These are phyloP conservation scores for Leishmania martiniquensis DNA, from an alignment of 208 protist genomes.

Conservation along the genomic window DNA sequence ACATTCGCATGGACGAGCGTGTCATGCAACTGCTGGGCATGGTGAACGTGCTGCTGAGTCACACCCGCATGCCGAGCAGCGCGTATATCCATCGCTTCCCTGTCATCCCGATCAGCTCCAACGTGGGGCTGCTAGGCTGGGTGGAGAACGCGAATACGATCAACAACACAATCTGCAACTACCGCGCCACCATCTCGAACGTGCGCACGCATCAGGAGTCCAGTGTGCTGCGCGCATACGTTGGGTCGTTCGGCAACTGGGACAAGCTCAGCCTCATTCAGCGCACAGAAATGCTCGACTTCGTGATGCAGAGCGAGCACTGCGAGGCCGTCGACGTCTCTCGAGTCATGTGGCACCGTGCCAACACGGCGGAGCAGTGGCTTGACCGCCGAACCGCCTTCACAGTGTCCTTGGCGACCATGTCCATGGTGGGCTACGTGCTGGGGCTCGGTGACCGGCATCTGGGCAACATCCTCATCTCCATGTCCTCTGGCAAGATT, in stretches of 20 bases:
- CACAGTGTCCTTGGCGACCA: constrained; percentile 98
- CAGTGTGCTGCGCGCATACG: constrained; percentile 70
- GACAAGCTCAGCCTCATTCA: constrained; percentile 93
- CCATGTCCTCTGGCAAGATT: constrained; percentile 98
- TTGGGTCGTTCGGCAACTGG: constrained; percentile 92
- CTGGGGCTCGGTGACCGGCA: constrained; percentile 99
- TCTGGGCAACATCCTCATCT: constrained; percentile 99
- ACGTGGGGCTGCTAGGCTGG: constrained; percentile 99
- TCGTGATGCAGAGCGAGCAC: constrained; percentile 96
- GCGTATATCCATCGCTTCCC: constrained; percentile 96
- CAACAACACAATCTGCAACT: constrained; percentile 98
- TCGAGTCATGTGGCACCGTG: constrained; percentile 97
- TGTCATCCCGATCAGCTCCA: constrained; percentile 99
- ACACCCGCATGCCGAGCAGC: constrained; percentile 82
- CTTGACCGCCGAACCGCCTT: constrained; percentile 98
- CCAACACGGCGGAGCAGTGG: constrained; percentile 98
- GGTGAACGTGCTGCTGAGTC: constrained; percentile 99
- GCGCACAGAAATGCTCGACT: constrained; percentile 97
- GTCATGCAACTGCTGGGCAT: constrained; percentile 99
- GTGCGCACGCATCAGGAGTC: constrained; percentile 89
- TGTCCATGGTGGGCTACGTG: constrained; percentile 98
- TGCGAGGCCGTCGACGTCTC: constrained; percentile 86
- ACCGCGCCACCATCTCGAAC: constrained; percentile 92
- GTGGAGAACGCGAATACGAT: constrained; percentile 98
- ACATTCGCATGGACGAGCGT: constrained; percentile 99